A percentile compares a stretch with the other conserved stretches of the same genome.
Conservation (phyloP, 495 filamentous ascomycete genomes). For the Echria macrotheca region DNA sequence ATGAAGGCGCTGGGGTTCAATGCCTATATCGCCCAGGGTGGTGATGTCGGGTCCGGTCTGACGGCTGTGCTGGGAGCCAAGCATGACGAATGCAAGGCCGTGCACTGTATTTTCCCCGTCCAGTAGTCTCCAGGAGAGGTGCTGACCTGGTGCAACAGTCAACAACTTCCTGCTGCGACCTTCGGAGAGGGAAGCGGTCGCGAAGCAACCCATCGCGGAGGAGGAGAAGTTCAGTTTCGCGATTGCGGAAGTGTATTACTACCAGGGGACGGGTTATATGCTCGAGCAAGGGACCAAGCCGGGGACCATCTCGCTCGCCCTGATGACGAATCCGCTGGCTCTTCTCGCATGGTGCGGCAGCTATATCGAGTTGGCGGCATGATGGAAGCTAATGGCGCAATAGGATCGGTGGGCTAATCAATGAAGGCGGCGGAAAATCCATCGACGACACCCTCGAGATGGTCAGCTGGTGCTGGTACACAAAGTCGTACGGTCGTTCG, state of each 20-base stretch:
- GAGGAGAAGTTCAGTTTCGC: slow-evolving; percentile 12
- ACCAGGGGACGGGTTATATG: slow-evolving; percentile 43
- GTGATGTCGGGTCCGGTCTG: slow-evolving; percentile 57
- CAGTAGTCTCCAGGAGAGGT: neutral
- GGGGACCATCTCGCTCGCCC: slow-evolving; percentile 53
- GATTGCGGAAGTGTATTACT: slow-evolving; percentile 4
- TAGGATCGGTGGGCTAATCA: neutral
- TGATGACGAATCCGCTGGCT: slow-evolving; percentile 54
- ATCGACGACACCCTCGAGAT: slow-evolving; percentile 50
- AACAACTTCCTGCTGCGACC: slow-evolving; percentile 23
- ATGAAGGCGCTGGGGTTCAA: slow-evolving; percentile 57
- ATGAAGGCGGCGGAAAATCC: slow-evolving; percentile 63
- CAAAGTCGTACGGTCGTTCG: slow-evolving; percentile 48
- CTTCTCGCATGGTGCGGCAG: slow-evolving; percentile 62
- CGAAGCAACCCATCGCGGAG: slow-evolving; percentile 10
- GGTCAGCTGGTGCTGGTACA: slow-evolving; percentile 67
- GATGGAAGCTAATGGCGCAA: neutral
- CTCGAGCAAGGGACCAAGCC: slow-evolving; percentile 55
- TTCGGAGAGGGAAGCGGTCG: slow-evolving; percentile 10
- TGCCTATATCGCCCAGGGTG: slow-evolving; percentile 60
- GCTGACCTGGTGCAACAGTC: slow-evolving; percentile 17
- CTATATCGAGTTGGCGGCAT: no score
- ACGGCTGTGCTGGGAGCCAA: slow-evolving; percentile 35
- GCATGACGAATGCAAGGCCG: slow-evolving; percentile 35
- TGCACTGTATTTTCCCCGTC: slow-evolving; percentile 27